Percentiles rank a stretch among this genome's conserved stretches.
phyloP scores from a whole-genome alignment of 345 rosid species.

The Toxicodendron radicans region DNA sequence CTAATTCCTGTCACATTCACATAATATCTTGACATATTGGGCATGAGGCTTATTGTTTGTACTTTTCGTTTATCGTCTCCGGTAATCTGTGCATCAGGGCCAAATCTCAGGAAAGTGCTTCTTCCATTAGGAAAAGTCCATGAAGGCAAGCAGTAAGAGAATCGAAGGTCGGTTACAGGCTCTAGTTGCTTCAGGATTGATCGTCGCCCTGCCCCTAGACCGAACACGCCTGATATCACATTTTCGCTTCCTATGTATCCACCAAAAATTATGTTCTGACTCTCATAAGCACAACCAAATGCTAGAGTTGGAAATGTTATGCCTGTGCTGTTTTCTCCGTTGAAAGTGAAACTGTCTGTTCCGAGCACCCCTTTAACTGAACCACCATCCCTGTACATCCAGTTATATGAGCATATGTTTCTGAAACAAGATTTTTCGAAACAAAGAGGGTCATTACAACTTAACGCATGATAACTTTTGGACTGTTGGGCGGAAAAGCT shows the following conservation, averaged over 20 bases:
- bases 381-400: not conserved
- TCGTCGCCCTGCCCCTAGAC: constrained; percentile 7
- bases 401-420: not conserved
- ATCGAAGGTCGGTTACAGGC: not conserved
- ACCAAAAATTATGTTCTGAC: not conserved
- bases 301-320: too few relatives aligned
- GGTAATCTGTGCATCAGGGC: not conserved
- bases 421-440: not conserved
- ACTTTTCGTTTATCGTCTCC: not conserved
- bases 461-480: not conserved
- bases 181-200: not conserved
- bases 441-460: not conserved
- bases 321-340: not conserved
- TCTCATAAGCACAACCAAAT: constrained; percentile 6
- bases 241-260: not conserved
- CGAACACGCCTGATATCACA: not conserved
- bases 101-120: not conserved
- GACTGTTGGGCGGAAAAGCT: not conserved
- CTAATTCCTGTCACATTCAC: constrained; percentile 1
- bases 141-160: constrained; percentile 17
- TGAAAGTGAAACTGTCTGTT: not conserved
- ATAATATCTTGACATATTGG: not conserved
- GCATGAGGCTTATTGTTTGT: not conserved
- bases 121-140: not conserved
- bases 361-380: not conserved